phyloP scores from a whole-genome alignment of 208 protist genomes.

The Leptomonas pyrrhocoris region DNA sequence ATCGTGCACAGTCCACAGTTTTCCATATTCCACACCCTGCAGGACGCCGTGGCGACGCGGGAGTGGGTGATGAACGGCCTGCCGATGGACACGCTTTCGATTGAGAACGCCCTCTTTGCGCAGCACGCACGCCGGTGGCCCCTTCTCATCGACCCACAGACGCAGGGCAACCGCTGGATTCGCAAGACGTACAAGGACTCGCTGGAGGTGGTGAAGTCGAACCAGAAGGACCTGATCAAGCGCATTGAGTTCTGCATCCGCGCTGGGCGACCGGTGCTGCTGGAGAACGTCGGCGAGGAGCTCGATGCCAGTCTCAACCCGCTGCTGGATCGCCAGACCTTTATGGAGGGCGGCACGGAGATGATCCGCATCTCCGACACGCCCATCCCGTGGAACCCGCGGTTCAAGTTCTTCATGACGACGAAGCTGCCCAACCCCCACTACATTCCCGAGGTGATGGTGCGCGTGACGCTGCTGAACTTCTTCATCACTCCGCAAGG shows the following conservation, averaged over 20 bases:
- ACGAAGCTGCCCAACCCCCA: slow-evolving; percentile 98
- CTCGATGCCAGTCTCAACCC: slow-evolving; percentile 97
- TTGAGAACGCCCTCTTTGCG: slow-evolving; percentile 98
- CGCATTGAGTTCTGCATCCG: slow-evolving; percentile 95
- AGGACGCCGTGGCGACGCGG: slow-evolving; percentile 95
- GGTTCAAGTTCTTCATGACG: slow-evolving; percentile 99
- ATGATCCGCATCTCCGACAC: slow-evolving; percentile 98
- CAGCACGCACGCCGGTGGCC: slow-evolving; percentile 95
- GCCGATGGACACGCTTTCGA: slow-evolving; percentile 95
- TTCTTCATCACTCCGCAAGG: slow-evolving; percentile 98
- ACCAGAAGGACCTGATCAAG: slow-evolving; percentile 95
- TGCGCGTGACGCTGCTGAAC: slow-evolving; percentile 98
- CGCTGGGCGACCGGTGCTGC: slow-evolving; percentile 93
- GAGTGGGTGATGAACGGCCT: slow-evolving; percentile 96
- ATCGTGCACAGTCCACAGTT: slow-evolving; percentile 88
- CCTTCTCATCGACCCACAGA: slow-evolving; percentile 99
- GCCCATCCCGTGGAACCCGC: slow-evolving; percentile 94
- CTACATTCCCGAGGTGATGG: slow-evolving; percentile 97
- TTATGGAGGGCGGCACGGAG: slow-evolving; percentile 91
- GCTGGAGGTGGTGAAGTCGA: slow-evolving; percentile 96
- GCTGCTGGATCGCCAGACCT: slow-evolving; percentile 94
- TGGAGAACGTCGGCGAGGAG: slow-evolving; percentile 96
- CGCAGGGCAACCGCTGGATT: slow-evolving; percentile 98
- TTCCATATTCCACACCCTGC: slow-evolving; percentile 92
- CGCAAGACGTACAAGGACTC: slow-evolving; percentile 95